A percentile compares a stretch with the other conserved stretches of the same genome.
Conservation (phyloP, 371 early-diverging fungal species). For the Thermomucor indicae-seudaticae region DNA sequence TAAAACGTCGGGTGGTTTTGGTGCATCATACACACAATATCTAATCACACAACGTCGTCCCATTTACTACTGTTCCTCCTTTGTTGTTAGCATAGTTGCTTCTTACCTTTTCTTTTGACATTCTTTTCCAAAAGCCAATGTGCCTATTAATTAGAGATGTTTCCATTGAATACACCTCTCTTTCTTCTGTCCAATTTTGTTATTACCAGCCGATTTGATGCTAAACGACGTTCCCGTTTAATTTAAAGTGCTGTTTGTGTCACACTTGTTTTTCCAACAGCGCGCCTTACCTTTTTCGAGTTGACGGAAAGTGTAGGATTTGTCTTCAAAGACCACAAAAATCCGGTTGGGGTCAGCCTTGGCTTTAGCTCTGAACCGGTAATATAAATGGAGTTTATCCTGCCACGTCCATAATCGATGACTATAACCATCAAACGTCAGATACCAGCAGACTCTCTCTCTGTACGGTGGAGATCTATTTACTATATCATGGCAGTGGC, state of each 20-base stretch:
- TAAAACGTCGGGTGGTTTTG: conserved; percentile 36
- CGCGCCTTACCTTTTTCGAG: conserved; percentile 20
- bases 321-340: conserved; percentile 26
- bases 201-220: conserved; percentile 14
- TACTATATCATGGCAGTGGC: conserved; percentile 19
- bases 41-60: conserved; percentile 2
- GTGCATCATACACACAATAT: conserved; percentile 30
- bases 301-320: conserved; percentile 21
- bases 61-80: neutral
- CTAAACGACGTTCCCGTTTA: conserved; percentile 10
- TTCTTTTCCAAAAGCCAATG: conserved; percentile 19
- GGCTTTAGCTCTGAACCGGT: conserved; percentile 24
- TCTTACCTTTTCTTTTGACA: conserved; percentile 18
- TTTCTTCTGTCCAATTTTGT: neutral
- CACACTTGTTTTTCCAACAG: too few relatives aligned
- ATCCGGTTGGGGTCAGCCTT: conserved; percentile 14
- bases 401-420: conserved; percentile 20
- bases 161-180: neutral
- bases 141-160: conserved; percentile 14
- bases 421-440: conserved; percentile 3
- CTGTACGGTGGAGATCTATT: neutral
- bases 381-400: conserved; percentile 21
- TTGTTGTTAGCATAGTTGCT: neutral
- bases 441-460: too few relatives aligned
- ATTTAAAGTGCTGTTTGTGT: neutral